phyloP scores from a whole-genome alignment of 352 stramenopile species.

The Phytophthora constricta region DNA sequence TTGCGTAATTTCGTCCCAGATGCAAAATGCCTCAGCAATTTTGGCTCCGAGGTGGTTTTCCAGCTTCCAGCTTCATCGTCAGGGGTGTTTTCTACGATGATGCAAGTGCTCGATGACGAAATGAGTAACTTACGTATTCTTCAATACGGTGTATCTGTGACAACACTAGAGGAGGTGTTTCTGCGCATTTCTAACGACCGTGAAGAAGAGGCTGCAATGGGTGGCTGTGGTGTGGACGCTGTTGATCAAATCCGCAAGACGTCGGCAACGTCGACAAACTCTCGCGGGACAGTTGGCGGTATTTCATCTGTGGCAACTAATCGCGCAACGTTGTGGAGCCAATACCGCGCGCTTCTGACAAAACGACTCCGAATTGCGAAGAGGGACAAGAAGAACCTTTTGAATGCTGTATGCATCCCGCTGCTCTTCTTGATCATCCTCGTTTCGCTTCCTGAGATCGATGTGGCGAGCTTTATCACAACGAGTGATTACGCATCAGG shows the following conservation, averaged over 20 bases:
- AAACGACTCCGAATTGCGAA: conserved; percentile 73
- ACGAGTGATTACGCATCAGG: conserved; percentile 31
- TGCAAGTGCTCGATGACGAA: conserved; percentile 81
- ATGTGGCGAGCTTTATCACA: conserved; percentile 61
- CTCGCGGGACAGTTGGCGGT: conserved; percentile 24
- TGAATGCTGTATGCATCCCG: conserved; percentile 67
- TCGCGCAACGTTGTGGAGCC: conserved; percentile 40
- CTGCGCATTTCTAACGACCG: conserved; percentile 73
- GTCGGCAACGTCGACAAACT: conserved; percentile 46
- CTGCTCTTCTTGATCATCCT: conserved; percentile 67
- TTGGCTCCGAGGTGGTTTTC: conserved; percentile 94
- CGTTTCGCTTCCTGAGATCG: conserved; percentile 56
- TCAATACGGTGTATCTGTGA: conserved; percentile 97
- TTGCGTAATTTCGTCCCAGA: conserved; percentile 66
- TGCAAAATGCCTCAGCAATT: conserved; percentile 89
- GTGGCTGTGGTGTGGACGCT: conserved; percentile 24
- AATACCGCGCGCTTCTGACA: conserved; percentile 55
- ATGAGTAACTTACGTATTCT: conserved; percentile 64
- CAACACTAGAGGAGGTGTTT: conserved; percentile 99
- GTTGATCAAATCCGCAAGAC: conserved; percentile 46
- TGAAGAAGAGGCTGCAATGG: conserved; percentile 38
- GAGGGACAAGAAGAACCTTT: conserved; percentile 65
- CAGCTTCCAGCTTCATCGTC: conserved; percentile 91
- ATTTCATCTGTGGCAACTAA: conserved; percentile 33
- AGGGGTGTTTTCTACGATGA: conserved; percentile 91